Percentiles rank a stretch among this genome's conserved stretches.
Conservation (phyloP, 169 alveolate species). For the Plasmodium sp. region DNA sequence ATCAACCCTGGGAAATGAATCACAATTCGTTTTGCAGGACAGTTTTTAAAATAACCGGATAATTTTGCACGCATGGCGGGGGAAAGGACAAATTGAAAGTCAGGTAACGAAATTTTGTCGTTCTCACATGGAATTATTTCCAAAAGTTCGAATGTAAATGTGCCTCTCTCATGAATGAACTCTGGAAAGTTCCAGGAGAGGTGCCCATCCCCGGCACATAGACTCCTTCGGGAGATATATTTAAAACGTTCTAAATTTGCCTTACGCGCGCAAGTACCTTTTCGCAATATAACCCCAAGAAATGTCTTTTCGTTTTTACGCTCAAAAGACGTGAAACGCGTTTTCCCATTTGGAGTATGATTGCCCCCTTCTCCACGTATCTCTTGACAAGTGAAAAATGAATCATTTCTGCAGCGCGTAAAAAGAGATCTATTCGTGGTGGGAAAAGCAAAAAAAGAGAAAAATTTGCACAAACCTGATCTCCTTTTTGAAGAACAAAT, state of each 20-base stretch:
- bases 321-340: background rate
- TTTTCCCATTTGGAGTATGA: background rate
- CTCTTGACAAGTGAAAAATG: background rate
- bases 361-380: background rate
- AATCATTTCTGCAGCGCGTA: background rate
- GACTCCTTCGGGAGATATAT: background rate
- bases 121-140: background rate
- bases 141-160: background rate
- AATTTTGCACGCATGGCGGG: background rate
- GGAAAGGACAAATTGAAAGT: background rate
- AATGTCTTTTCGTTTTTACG: background rate
- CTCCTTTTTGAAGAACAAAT: conserved; percentile 12
- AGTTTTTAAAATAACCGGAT: background rate
- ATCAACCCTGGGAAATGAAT: background rate
- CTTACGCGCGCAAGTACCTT: background rate
- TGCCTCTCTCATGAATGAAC: background rate
- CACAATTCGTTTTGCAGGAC: background rate
- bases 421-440: background rate
- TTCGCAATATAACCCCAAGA: background rate
- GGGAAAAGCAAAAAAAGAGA: conserved; percentile 10
- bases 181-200: background rate
- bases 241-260: background rate
- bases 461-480: background rate
- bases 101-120: background rate
- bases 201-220: background rate